phyloP scores from a whole-genome alignment of 148 eudicot genomes.

The Chenopodium berlandieri region DNA sequence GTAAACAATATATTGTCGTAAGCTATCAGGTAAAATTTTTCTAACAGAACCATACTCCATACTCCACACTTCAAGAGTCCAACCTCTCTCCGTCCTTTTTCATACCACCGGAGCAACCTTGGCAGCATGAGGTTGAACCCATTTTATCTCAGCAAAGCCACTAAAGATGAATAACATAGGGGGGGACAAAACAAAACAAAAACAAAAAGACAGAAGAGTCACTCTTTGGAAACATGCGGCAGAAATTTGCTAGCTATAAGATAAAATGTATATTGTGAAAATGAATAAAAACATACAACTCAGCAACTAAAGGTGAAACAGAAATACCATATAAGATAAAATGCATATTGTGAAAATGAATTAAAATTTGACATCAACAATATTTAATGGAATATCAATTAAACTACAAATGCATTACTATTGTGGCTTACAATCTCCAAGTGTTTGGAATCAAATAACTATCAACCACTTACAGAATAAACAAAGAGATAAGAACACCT shows the following conservation, averaged over 20 bases:
- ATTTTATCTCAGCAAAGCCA: not conserved
- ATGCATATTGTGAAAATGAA: not conserved
- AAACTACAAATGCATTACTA: not conserved
- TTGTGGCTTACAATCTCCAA: not conserved
- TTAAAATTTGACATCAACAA: not conserved
- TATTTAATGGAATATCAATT: too few relatives aligned
- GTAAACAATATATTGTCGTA: too few relatives aligned
- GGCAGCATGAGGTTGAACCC: not conserved
- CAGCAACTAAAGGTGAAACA: not conserved
- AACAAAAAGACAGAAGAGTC: not conserved
- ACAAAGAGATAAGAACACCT: slow-evolving; percentile 18
- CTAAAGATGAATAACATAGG: not conserved
- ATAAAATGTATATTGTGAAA: not conserved
- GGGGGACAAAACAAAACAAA: not conserved
- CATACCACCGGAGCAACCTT: not conserved
- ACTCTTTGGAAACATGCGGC: too few relatives aligned
- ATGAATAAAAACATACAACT: not conserved
- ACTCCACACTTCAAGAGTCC: too few relatives aligned
- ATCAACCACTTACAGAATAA: not conserved
- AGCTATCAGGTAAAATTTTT: too few relatives aligned
- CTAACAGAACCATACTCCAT: too few relatives aligned
- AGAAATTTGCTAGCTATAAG: not conserved
- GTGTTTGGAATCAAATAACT: not conserved
- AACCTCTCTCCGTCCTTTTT: too few relatives aligned
- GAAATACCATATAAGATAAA: not conserved